Evolutionary conservation across 345 rosid species (phyloP).

Genomic region (thale cress (Arabidopsis thaliana)): DNA sequence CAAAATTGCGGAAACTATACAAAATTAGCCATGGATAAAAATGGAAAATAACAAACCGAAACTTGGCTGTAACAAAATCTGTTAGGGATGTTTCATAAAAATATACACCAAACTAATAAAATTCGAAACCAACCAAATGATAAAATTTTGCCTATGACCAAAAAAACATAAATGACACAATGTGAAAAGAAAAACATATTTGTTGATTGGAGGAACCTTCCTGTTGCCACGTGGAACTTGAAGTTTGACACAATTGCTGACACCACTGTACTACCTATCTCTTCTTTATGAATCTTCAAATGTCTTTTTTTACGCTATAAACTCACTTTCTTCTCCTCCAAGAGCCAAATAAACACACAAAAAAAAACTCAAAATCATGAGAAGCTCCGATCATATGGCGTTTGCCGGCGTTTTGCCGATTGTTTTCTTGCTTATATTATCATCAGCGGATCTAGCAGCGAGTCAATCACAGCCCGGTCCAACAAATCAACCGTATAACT

Average conservation of each 20-base stretch:
- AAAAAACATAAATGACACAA: neutral
- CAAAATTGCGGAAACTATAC: neutral
- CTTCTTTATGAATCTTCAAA: slow-evolving; percentile 6
- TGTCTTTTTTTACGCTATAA: slow-evolving; percentile 29
- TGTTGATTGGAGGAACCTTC: slow-evolving; percentile 8
- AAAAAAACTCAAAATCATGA: slow-evolving; percentile 22
- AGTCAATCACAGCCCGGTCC: slow-evolving; percentile 38
- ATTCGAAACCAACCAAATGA: neutral
- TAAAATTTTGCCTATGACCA: neutral
- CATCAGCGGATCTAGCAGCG: slow-evolving; percentile 30
- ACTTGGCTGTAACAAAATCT: neutral
- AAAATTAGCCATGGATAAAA: neutral
- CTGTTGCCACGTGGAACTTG: slow-evolving; percentile 42
- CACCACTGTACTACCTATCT: slow-evolving; percentile 26
- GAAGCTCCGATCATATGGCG: slow-evolving; percentile 23
- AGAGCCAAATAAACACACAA: neutral
- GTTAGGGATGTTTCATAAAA: neutral
- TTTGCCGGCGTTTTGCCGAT: slow-evolving; percentile 34
- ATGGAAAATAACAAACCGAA: neutral
- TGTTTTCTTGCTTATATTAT: slow-evolving; percentile 27
- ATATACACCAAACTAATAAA: slow-evolving; percentile 1
- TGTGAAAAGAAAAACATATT: slow-evolving; percentile 2
- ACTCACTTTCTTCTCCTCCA: slow-evolving; percentile 23
- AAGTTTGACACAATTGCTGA: slow-evolving; percentile 39
- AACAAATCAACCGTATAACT: slow-evolving; percentile 29